Evolutionary conservation across 1,284 basidiomycete species (phyloP), one percentile per base, ranked within the genome.

Genomic region (Anthracocystis setariae): DNA sequence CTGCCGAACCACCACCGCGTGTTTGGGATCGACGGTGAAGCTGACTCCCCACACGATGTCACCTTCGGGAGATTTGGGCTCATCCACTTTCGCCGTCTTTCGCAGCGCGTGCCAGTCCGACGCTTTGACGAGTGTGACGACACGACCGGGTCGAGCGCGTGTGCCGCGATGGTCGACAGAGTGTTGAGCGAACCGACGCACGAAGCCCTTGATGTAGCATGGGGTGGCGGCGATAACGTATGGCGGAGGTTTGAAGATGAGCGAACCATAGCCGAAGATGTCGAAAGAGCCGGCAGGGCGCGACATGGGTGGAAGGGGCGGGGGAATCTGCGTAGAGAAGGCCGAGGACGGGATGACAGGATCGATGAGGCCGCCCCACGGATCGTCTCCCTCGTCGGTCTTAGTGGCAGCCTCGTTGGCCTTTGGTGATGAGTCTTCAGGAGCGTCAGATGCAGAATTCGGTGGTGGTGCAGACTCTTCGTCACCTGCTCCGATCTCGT

Each of bases 191-290:
- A 94, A 94, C 27, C 92, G 86, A 3, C 92, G 88, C 0, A 92
- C 90, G 69, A 91, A 93, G 27, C 91, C 91, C 82, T 92, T 92
- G 74, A 94, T 85, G 79, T 89, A 94, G 23, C 92, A 92, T 0
- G 91, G 87, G 20, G 78, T 80, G 15, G 76, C 67, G 8, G 72
- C 69, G 17, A 81, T 78, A 27, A 76, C 75, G 58, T 82, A 78
- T 2, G 81, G 81, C 9, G 81, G 81, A 1, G 81, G 81, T 58
- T 81, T 81, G 69, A 81, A 82, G 49, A 82, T 80, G 39, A 82
- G 71, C 18, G 67, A 72, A 23, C 80, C 80, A 44, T 81, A 82
- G 35, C 78, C 79, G 62, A 80, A 81, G 38, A 80, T 64, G 50
- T 79, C 76, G 27, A 79, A 79, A 1, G 78, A 79, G 3, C 77